Evolutionary conservation across 1,139 yeast species (phyloP), one percentile per base, ranked within the genome.

Genomic region (Yamadazyma dushanensis): DNA sequence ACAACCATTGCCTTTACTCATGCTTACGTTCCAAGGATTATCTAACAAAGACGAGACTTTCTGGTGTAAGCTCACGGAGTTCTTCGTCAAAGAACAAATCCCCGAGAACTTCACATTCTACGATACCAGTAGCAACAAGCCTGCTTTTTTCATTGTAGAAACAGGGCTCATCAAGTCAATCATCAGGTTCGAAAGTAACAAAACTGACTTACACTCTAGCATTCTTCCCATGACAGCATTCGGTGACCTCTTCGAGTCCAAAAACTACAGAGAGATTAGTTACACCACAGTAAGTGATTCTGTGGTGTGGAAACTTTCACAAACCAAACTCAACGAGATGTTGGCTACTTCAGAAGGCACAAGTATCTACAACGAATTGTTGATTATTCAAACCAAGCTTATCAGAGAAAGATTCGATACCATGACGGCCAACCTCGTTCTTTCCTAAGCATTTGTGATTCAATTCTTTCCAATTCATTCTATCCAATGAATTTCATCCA

Each of bases 211-310:
- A 24, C 76, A 75, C 39, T 92, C 92, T 43, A 82, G 88, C 13
- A 77, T 90, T 39, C 73, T 92, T 22, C 95, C 96, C n/a, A 79
- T 89, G 45, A 89, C 97, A 0, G 82, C 95, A 4, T 86, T 89
- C 59, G 98, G 98, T 3, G 89, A 83, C 54, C 60, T 83, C 32
- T 60, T 59, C 20, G 68, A 59, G 32, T 48, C 44, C 27, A 56
- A 57, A 15, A 60, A 61, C 32, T 64, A 63, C 38, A 61, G 78
- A 38, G 61, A 69, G 39, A 51, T 74, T 52, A 47, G 71, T 44
- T 69, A 75, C 58, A 67, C 75, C 52, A 58, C 78, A 26, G 71
- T 68, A 3, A 63, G 49, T 40, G 87, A 83, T 39, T 67, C 85
- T 2, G 75, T 78, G 5, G 72, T 87, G 3, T 92, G 97, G 97